Conservation (phyloP, 2,329 filamentous ascomycete genomes). For the Colletotrichum ledebouriae region DNA sequence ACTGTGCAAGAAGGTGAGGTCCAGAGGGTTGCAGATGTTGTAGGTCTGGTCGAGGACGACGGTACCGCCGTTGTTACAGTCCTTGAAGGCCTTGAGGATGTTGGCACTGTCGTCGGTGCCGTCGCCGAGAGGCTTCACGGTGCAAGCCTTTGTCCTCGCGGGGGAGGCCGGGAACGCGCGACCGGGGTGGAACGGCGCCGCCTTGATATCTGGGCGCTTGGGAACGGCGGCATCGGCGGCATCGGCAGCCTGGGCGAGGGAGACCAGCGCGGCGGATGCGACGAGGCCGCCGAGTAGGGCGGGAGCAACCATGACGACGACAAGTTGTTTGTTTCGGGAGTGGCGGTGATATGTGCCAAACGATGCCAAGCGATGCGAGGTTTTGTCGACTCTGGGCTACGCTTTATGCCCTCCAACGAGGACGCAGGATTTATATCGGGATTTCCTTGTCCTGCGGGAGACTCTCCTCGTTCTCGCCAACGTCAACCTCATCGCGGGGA, state of each 20-base stretch:
- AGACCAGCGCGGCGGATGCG: conserved; percentile 29
- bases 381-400: not conserved
- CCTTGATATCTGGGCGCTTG: conserved; percentile 42
- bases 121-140: conserved; percentile 45
- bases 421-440: conserved; percentile 34
- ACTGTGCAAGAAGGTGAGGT: conserved; percentile 73
- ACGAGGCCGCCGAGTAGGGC: conserved; percentile 38
- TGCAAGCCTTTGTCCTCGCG: conserved; percentile 46
- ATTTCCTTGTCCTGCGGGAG: not conserved
- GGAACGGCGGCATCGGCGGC: conserved; percentile 5
- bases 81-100: conserved; percentile 65
- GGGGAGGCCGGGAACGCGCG: conserved; percentile 43
- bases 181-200: conserved; percentile 42
- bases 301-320: conserved; percentile 33
- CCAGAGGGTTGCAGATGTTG: conserved; percentile 73
- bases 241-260: conserved; percentile 33
- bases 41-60: conserved; percentile 72
- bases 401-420: conserved; percentile 15
- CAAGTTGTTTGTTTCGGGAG: not conserved
- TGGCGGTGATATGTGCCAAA: conserved; percentile 19
- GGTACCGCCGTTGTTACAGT: conserved; percentile 74
- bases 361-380: conserved; percentile 32
- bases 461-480: conserved; percentile 1
- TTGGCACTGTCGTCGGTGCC: conserved; percentile 52
- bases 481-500: conserved; percentile 3